Base-by-base conservation (phyloP, 179 eudicot species). In the Pouteria campechiana region DNA sequence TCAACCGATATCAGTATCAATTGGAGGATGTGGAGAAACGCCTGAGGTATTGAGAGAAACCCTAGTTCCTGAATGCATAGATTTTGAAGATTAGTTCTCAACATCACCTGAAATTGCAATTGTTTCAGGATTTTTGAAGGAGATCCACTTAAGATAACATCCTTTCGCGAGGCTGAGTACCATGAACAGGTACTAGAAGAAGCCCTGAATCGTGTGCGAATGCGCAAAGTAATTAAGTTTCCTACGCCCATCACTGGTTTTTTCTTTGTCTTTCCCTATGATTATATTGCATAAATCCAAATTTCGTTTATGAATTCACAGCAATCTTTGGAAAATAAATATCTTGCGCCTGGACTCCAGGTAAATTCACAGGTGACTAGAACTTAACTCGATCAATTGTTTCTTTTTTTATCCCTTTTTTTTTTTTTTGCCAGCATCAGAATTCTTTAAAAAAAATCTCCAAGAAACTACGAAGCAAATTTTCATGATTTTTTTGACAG, bases 131-230 rank as follows among this genome's bases (percentile, higher is more conserved):
- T 67, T 14, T 77, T 53, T 40, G 85, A 77, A 67, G 68, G 74
- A 0, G 65, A 77, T 44, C 64, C 61, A 33, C 58, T 41, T 17
- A 64, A 65, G 32, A 73, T 74, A 25, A 47, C 63, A 4, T 66
- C 72, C 6, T 24, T 73, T 17, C 27, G 32, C 25, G 85, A 77
- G 52, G 85, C 72, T 4, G 43, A 60, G 47, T 45, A 54, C 33
- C 59, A 70, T 18, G 85, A 73, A 49, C 67, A 54, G n/a, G 20
- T 73, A 15, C 63, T 77, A 5, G 72, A 74, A 37, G 75, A 70
- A 34, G 61, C 63, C 12, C 23, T 77, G 17, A 65, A 64, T 48
- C 66, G 48, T 7, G 47, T 77, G 12, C 54, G 65, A 25, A 3
- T 28, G 9, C 67, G 63, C 31, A 77, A 58, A 58, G 81, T 65